Percentiles rank a stretch among this genome's conserved stretches.
These are phyloP conservation scores for Ustilago nuda DNA, from an alignment of 1,284 basidiomycete species.

Conservation along the genomic window DNA sequence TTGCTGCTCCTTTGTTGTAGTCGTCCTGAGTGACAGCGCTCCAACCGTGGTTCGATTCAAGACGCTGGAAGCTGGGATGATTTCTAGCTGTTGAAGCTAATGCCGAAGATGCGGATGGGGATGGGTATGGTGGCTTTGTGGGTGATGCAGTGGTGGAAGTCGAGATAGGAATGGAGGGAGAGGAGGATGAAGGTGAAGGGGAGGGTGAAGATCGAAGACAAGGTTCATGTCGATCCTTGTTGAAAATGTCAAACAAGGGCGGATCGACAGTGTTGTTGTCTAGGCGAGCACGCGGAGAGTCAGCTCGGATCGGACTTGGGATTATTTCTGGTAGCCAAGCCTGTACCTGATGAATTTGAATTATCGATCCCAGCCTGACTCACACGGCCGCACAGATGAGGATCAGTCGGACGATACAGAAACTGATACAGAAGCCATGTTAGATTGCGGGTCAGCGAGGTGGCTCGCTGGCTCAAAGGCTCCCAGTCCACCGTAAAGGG, in stretches of 20 bases:
- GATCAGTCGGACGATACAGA: too few species aligned
- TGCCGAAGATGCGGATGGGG: slow-evolving; percentile 1
- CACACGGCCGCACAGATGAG: too few species aligned
- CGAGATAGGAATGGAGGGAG: neutral
- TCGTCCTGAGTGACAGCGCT: neutral
- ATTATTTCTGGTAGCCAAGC: slow-evolving; percentile 6
- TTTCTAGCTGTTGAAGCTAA: slow-evolving; percentile 17
- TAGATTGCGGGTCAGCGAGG: too few species aligned
- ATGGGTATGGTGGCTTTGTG: slow-evolving; percentile 1
- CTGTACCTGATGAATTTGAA: neutral
- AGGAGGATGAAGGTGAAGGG: neutral
- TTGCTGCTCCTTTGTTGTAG: slow-evolving; percentile 1
- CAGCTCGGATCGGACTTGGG: slow-evolving; percentile 3
- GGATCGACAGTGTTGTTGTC: slow-evolving; percentile 27
- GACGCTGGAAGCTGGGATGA: slow-evolving; percentile 11
- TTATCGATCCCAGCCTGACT: neutral
- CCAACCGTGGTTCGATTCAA: neutral
- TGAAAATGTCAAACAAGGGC: slow-evolving; percentile 8
- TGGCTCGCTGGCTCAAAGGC: too few species aligned
- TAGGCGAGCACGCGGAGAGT: slow-evolving; percentile 1
- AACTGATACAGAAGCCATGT: too few species aligned
- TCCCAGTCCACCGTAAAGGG: too few species aligned
- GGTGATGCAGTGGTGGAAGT: neutral
- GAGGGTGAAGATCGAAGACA: neutral
- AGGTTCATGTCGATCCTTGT: neutral